Evolutionary conservation across 2,329 filamentous ascomycete genomes (phyloP), one percentile per base, ranked within the genome.

Genomic region (Metarhizium guizhouense): DNA sequence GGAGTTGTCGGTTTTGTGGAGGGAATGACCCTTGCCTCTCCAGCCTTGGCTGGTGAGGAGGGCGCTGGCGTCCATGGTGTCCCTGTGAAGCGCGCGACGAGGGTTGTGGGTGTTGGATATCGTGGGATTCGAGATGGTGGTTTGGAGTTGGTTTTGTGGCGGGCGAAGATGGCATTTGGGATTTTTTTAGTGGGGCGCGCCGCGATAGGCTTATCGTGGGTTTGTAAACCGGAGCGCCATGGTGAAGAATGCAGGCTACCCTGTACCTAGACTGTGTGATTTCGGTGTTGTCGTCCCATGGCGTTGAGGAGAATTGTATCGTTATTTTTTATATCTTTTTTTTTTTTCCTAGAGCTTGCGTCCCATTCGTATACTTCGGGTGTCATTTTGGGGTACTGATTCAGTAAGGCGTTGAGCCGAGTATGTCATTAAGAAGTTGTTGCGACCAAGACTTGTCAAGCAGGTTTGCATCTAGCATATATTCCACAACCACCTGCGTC

Each of bases 1-100:
- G 53, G 79, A 77, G 68, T 87, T 85, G 75, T 82, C 78, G 18
- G 77, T 84, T 58, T 86, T 82, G 67, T 96, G 91, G 30, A 97
- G 85, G 1, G 91, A 90, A 72, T 95, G 90, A 60, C 93, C 93
- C 42, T 85, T 82, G 62, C 93, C 93, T 57, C 87, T 84, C 93
- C 93, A 97, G 69, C 93, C 93, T 71, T 95, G 91, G 63, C 84
- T 82, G 62, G 85, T 85, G 63, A 97, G 84, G 64, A 94, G 86
- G 64, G 87, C 87, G 69, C 88, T 81, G 55, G 92, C 88, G 72
- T 97, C 82, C 92, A 97, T 96, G 25, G 47, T 49, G 36, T 30
- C 25, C 45, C 29, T 14, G 20, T 16, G 45, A 20, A 20, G 25
- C 14, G 30, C 13, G 29, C 6, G 34, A 42, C 45, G 34, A 18